Evolutionary conservation across 768 basidiomycete species (phyloP), one percentile per base, ranked within the genome.

Genomic region (Arthromyces matolae): DNA sequence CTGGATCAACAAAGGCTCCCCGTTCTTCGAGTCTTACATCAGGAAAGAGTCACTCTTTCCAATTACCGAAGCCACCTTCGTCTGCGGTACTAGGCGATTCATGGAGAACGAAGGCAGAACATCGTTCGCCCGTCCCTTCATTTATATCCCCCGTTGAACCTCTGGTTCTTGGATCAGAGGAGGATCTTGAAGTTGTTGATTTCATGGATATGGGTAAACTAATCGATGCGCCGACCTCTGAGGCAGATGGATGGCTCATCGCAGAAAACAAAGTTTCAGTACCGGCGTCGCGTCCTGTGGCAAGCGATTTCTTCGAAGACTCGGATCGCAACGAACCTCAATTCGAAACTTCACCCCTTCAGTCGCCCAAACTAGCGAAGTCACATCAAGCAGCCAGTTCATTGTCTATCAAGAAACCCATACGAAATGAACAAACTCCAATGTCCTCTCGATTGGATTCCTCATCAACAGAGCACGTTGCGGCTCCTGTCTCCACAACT

Each of bases 131-230:
- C 8, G 57, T 56, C 28, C 64, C 71, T 39, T 57, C 65, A 16
- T 65, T 70, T 42, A 56, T 62, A 10, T 49, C 67, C 28, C 59
- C 71, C 5, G 60, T 69, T 31, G 72, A 71, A 48, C 62, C 72
- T 16, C 65, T 85, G n/a, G 67, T 68, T 14, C 64, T 72, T 33
- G 64, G 66, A 45, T 63, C 73, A 4, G 79, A 76, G 18, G 86
- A 84, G 55, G 77, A 81, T 45, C 73, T 90, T 3, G 88, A 90
- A 57, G 77, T 86, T n/a, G 78, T 92, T 6, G 88, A 91, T 58
- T 92, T 89, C 55, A 77, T 78, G 2, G 88, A 92, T 38, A 72
- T 90, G 61, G 85, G 73, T 34, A 84, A 80, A 66, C 79, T 91
- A 50, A 72, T 86, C 9, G 81, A 78, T 23, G 67, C 67, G 38